phyloP scores from a whole-genome alignment of 441 rosid genomes.

The Hura crepitans region DNA sequence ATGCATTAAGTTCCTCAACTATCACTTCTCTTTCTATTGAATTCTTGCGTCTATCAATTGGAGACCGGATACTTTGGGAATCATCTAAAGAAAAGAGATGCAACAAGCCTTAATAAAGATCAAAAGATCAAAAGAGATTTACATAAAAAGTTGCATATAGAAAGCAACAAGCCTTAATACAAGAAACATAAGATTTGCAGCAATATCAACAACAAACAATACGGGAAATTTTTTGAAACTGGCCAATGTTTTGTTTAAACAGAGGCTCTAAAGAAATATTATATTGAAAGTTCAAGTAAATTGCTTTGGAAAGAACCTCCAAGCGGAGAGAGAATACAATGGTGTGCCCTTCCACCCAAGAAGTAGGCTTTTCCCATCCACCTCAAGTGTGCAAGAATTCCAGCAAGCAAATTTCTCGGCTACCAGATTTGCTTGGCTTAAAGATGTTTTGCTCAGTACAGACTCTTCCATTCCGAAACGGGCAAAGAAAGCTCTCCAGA shows the following conservation, averaged over 20 bases:
- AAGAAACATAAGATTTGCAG: neutral
- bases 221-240: no score
- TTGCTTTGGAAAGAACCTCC: conserved; percentile 25
- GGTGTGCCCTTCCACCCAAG: conserved; percentile 46
- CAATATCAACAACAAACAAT: neutral
- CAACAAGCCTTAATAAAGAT: no score
- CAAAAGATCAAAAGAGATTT: no score
- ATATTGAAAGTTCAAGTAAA: no score
- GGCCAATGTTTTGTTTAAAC: no score
- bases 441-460: conserved; percentile 25
- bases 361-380: conserved; percentile 24
- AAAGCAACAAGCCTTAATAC: neutral
- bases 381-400: conserved; percentile 24
- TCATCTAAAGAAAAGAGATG: no score
- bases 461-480: conserved; percentile 35
- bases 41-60: no score
- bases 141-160: no score
- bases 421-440: conserved; percentile 32
- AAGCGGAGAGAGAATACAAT: conserved; percentile 31
- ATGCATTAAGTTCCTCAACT: no score
- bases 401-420: conserved; percentile 21
- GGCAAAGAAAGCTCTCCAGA: conserved; percentile 32
- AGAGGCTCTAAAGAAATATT: no score
- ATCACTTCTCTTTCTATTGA: no score
- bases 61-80: no score